Evolutionary conservation across 345 rosid genomes (phyloP).

Genomic region (Eucalyptus fibrosa): DNA sequence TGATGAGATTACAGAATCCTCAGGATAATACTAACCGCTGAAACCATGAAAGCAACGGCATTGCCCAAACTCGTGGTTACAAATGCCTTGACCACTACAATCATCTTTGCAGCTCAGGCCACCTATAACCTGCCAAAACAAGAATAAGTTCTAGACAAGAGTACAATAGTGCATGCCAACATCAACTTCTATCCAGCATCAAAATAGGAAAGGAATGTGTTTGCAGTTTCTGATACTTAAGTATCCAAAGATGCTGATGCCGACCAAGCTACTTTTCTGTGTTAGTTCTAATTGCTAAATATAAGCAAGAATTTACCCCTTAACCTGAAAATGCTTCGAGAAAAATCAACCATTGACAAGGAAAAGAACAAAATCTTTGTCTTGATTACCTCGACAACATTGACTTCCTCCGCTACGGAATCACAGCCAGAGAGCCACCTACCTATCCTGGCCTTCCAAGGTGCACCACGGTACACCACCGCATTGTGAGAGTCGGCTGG

Average conservation of each 20-base stretch:
- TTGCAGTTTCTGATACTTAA: neutral
- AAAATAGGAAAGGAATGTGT: neutral
- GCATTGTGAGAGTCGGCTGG: slow-evolving; percentile 71
- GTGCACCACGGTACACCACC: slow-evolving; percentile 63
- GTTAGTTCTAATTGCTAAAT: neutral
- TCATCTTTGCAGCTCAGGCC: slow-evolving; percentile 53
- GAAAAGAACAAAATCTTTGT: neutral
- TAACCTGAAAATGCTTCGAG: neutral
- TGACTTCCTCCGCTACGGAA: slow-evolving; percentile 34
- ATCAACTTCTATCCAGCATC: neutral
- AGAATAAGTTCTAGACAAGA: neutral
- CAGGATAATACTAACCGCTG: slow-evolving; percentile 28
- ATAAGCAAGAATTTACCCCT: neutral
- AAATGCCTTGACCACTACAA: slow-evolving; percentile 83
- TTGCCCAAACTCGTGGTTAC: slow-evolving; percentile 67
- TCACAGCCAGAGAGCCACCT: slow-evolving; percentile 91
- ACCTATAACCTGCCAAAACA: slow-evolving; percentile 49
- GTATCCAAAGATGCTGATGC: neutral
- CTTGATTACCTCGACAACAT: slow-evolving; percentile 43
- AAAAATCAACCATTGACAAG: neutral
- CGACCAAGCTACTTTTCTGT: neutral
- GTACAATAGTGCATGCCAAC: neutral
- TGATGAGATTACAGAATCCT: neutral
- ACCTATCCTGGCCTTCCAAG: slow-evolving; percentile 83
- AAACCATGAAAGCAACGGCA: slow-evolving; percentile 92